Evolutionary conservation across 768 basidiomycete species (phyloP), one percentile per base, ranked within the genome.

Genomic region (Calocera cornea): DNA sequence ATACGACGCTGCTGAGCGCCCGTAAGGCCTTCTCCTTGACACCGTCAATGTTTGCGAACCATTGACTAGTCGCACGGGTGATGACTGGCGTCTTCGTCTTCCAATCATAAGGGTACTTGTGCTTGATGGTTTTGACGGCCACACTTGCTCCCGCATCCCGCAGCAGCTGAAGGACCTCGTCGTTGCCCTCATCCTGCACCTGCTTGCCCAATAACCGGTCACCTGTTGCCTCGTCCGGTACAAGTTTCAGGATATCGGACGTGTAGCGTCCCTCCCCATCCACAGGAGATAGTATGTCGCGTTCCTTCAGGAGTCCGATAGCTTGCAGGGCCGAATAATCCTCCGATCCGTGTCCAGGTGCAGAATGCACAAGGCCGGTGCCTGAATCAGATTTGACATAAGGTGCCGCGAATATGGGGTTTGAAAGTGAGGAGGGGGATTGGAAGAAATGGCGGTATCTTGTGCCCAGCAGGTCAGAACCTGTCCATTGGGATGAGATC

Each of bases 81-180:
- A 98, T 95, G 73, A 97, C 86, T 0, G 95, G 95, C 72, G 92
- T 80, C 70, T 93, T 86, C 2, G 95, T 95, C 76, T 91, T 89
- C 95, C 95, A 97, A 72, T 99, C 95, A 74, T 94, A 95, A 0
- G 95, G 94, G 73, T 97, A 99, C 64, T 87, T 84, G 77, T 98
- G 95, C 72, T 84, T 86, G 72, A 91, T 83, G 70, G 81, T 81
- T 74, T 90, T 81, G 65, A 89, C 78, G 71, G 84, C 86, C 44
- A 91, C 74, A 17, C 97, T 78, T 1, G 74, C 68, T 3, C 79
- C 83, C 22, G 81, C 75, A 71, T 83, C 80, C 64, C 71, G 65
- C 64, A 97, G 75, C 10, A 94, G 72, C 40, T 80, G 77, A 8
- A 93, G 82, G 49, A 95, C 79, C 19, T 81, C 82, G 68, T 82